Conservation (phyloP, 305 asterid genomes). For the Withania somnifera region DNA sequence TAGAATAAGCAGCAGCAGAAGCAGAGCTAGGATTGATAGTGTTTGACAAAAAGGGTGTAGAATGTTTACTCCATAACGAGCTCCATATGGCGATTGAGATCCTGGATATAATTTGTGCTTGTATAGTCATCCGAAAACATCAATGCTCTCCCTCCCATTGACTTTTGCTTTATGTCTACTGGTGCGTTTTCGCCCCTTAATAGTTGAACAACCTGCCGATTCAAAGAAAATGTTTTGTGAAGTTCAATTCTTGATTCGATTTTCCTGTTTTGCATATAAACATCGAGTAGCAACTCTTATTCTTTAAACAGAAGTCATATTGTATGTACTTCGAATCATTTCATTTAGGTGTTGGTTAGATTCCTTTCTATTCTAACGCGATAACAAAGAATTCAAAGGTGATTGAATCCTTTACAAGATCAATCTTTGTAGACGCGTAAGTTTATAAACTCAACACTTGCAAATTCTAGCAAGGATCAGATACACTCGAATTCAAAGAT, state of each 20-base stretch:
- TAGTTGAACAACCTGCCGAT: conserved; percentile 49
- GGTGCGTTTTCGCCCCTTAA: conserved; percentile 56
- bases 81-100: conserved; percentile 76
- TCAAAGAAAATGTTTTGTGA: neutral
- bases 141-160: conserved; percentile 53
- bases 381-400: neutral
- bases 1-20: neutral
- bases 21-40: neutral
- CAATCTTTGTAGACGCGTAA: neutral
- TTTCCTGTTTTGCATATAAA: neutral
- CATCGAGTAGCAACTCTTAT: neutral
- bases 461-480: neutral
- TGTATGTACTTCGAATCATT: neutral
- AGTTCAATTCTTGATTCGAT: neutral
- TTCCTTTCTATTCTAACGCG: neutral
- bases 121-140: conserved; percentile 60
- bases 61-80: conserved; percentile 60
- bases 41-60: neutral
- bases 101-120: conserved; percentile 50
- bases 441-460: neutral
- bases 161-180: conserved; percentile 44
- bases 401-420: neutral
- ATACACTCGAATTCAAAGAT: neutral
- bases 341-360: neutral
- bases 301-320: neutral